phyloP scores from a whole-genome alignment of 768 basidiomycete species.

The Tylopilus cervinicoccineus region DNA sequence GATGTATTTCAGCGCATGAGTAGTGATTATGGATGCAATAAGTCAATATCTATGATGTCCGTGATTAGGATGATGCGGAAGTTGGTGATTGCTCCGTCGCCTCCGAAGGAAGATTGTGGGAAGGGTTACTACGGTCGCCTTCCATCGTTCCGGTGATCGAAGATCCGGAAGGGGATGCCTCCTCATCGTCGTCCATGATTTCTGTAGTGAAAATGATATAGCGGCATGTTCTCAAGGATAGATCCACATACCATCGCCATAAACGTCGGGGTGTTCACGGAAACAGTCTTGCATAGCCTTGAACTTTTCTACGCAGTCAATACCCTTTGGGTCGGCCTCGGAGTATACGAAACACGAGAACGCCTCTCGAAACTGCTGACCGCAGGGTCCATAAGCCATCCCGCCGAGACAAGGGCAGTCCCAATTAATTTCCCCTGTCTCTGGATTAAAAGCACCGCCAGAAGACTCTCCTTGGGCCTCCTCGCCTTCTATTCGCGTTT shows the following conservation, averaged over 20 bases:
- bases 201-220: slow-evolving; percentile 35
- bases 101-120: slow-evolving; percentile 6
- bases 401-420: slow-evolving; percentile 98
- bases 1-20: slow-evolving; percentile 24
- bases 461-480: slow-evolving; percentile 27
- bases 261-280: slow-evolving; percentile 92
- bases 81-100: slow-evolving; percentile 8
- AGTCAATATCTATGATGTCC: slow-evolving; percentile 23
- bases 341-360: slow-evolving; percentile 97
- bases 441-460: slow-evolving; percentile 82
- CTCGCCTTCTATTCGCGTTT: slow-evolving; percentile 17
- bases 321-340: slow-evolving; percentile 93
- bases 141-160: slow-evolving; percentile 4
- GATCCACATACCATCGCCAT: slow-evolving; percentile 74
- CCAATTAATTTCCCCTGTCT: slow-evolving; percentile 99
- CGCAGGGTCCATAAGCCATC: slow-evolving; percentile 98
- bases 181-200: slow-evolving; percentile 68
- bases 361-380: slow-evolving; percentile 86
- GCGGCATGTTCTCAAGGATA: neutral
- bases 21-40: slow-evolving; percentile 30
- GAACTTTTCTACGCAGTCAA: slow-evolving; percentile 97
- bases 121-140: neutral
- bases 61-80: slow-evolving; percentile 18
- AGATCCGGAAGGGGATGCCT: slow-evolving; percentile 27
- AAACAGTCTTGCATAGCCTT: slow-evolving; percentile 98